phyloP scores from a whole-genome alignment of 2,329 filamentous ascomycete genomes.

The Aspergillus novofumigatus region DNA sequence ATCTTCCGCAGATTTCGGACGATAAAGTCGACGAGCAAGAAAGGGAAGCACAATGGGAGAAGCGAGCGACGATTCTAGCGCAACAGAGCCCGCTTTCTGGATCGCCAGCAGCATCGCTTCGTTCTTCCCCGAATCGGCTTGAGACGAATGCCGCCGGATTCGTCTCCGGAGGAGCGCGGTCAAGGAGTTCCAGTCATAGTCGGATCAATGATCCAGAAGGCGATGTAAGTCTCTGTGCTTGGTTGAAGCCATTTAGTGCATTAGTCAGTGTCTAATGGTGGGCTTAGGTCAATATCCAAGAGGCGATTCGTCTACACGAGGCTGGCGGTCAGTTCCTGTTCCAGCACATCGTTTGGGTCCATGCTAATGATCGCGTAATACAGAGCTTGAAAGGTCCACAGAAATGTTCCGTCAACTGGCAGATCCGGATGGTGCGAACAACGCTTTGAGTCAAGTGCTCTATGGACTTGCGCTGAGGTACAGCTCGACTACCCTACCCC shows the following conservation, averaged over 20 bases:
- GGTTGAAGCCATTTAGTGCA: not conserved
- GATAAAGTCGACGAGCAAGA: slow-evolving; percentile 48
- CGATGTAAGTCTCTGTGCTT: slow-evolving; percentile 29
- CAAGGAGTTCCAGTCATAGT: slow-evolving; percentile 33
- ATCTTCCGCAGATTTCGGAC: slow-evolving; percentile 70
- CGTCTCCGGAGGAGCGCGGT: slow-evolving; percentile 8
- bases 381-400: slow-evolving; percentile 73
- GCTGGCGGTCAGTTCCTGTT: slow-evolving; percentile 51
- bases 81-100: slow-evolving; percentile 48
- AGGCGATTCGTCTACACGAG: slow-evolving; percentile 93
- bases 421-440: slow-evolving; percentile 78
- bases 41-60: slow-evolving; percentile 80
- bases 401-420: slow-evolving; percentile 78
- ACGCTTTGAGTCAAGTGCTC: slow-evolving; percentile 89
- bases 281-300: slow-evolving; percentile 66
- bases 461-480: slow-evolving; percentile 88
- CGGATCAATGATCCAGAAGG: slow-evolving; percentile 27
- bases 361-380: not conserved
- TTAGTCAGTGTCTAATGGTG: slow-evolving; percentile 1
- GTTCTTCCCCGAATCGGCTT: slow-evolving; percentile 10
- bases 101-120: slow-evolving; percentile 32
- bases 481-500: slow-evolving; percentile 7
- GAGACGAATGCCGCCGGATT: slow-evolving; percentile 2
- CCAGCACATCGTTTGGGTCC: not conserved
- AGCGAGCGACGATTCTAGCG: slow-evolving; percentile 83